Base-by-base conservation (phyloP, 768 basidiomycete genomes). In the Pleurotus ostreatus region DNA sequence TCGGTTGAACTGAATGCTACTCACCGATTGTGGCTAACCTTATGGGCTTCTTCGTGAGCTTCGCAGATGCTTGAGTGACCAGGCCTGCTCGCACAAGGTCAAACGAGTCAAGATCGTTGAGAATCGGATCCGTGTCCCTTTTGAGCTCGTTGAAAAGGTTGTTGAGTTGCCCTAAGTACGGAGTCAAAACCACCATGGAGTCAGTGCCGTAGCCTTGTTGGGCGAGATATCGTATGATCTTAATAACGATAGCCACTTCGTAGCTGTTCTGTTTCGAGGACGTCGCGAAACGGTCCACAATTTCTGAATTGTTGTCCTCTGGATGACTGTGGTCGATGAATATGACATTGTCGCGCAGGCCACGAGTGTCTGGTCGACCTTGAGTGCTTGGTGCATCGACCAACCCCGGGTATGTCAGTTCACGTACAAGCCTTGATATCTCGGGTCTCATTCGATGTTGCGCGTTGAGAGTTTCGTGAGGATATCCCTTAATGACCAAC, bases 391-490 rank as follows among this genome's bases (percentile, higher is more conserved):
- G 65, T 0, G 82, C 83, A 57, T 89, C 87, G 1, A 70, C 61
- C 9, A 89, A 79, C 13, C 82, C 82, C 0, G 84, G 84, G 60
- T 89, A 89, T 0, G 86, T 88, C 13, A 89, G 72, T 6, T 71
- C 62, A 12, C 87, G 78, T 34, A 89, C 76, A 20, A 88, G 70
- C 0, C 74, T 61, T 5, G 88, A 85, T 11, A 89, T 88, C 59
- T 88, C 85, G 0, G 87, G 88, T 6, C 87, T 76, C 88, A 89
- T 89, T 11, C 88, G 81, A 62, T 88, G 87, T 58, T 89, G 88
- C 44, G 76, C 63, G 0, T 60, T 64, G 15, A 89, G 77, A 0
- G 76, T 82, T 46, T 68, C 60, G 63, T 89, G 86, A 0, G 87
- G 87, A 61, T 82, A 89, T 0, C 77, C 80, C 57, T 77, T 76